Evolutionary conservation across 2,329 filamentous ascomycete species (phyloP).

Genomic region (Aspergillus sp.): DNA sequence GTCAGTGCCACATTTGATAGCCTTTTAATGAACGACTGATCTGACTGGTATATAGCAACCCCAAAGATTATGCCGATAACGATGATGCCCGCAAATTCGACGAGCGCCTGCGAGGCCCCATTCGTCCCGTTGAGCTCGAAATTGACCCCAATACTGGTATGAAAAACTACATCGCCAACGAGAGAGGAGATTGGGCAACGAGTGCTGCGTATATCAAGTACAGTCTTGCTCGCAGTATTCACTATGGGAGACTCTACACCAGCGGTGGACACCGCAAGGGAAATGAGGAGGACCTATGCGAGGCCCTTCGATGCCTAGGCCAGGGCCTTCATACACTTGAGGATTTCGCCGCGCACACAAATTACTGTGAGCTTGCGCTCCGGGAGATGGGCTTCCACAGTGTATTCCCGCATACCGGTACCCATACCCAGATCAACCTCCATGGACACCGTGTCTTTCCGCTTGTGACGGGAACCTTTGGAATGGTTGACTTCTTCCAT

Average conservation of each 20-base stretch:
- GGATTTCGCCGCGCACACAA: slow-evolving; percentile 78
- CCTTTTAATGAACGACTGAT: background rate
- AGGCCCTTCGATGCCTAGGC: slow-evolving; percentile 73
- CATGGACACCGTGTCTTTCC: slow-evolving; percentile 68
- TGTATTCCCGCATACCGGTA: slow-evolving; percentile 75
- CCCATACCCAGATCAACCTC: slow-evolving; percentile 63
- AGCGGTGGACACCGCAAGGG: slow-evolving; percentile 62
- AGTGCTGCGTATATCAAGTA: slow-evolving; percentile 80
- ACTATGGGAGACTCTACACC: slow-evolving; percentile 74
- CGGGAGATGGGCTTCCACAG: slow-evolving; percentile 68
- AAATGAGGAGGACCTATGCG: slow-evolving; percentile 74
- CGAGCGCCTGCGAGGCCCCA: slow-evolving; percentile 74
- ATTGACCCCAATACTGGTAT: slow-evolving; percentile 80
- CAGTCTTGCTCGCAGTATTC: slow-evolving; percentile 71
- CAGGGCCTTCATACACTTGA: slow-evolving; percentile 77
- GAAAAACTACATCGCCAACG: slow-evolving; percentile 99
- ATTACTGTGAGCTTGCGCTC: slow-evolving; percentile 76
- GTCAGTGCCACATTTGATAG: slow-evolving; percentile 25
- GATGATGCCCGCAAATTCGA: slow-evolving; percentile 77
- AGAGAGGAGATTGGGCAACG: slow-evolving; percentile 82
- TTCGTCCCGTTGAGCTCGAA: slow-evolving; percentile 68
- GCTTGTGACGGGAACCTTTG: slow-evolving; percentile 71
- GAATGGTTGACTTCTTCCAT: slow-evolving; percentile 80
- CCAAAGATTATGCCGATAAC: slow-evolving; percentile 82
- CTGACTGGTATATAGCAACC: slow-evolving; percentile 59